phyloP scores from a whole-genome alignment of 1,284 basidiomycete genomes.

The Rhodotorula sp. region DNA sequence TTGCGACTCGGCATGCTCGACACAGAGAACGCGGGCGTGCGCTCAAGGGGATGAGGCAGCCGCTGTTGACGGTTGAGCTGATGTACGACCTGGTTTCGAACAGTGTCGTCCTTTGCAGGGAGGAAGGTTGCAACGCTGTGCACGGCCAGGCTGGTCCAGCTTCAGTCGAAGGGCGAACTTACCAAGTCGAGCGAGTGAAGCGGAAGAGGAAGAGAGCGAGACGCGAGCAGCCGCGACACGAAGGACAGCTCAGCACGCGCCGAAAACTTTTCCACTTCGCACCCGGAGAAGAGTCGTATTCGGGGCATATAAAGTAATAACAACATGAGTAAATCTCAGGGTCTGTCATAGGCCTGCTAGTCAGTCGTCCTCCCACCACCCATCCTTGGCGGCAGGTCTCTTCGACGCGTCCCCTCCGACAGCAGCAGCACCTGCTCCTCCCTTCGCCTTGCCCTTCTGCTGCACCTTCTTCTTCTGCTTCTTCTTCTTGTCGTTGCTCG shows the following conservation, averaged over 20 bases:
- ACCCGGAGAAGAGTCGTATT: too few relatives aligned
- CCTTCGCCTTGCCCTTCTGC: not conserved
- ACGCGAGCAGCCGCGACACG: not conserved
- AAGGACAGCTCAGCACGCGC: too few relatives aligned
- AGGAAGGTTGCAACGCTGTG: not conserved
- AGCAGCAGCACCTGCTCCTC: not conserved
- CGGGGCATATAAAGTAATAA: conserved; percentile 4
- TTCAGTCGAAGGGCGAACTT: not conserved
- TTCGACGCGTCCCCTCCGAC: conserved; percentile 26
- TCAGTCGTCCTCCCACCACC: conserved; percentile 44
- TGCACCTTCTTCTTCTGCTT: conserved; percentile 5
- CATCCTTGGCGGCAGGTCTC: conserved; percentile 26
- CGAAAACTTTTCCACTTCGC: too few relatives aligned
- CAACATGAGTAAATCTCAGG: not conserved
- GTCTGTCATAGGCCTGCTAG: too few relatives aligned
- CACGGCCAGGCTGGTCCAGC: not conserved
- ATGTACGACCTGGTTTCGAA: conserved; percentile 8
- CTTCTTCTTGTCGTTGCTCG: not conserved
- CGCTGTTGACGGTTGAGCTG: conserved; percentile 4
- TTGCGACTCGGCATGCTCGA: conserved; percentile 18
- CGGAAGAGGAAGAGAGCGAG: not conserved
- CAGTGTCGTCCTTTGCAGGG: conserved; percentile 8
- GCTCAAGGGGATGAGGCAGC: not conserved
- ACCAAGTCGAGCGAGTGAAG: not conserved
- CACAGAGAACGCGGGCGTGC: conserved; percentile 1